Conservation (phyloP, 768 basidiomycete species). For the Pisolithus microcarpus region DNA sequence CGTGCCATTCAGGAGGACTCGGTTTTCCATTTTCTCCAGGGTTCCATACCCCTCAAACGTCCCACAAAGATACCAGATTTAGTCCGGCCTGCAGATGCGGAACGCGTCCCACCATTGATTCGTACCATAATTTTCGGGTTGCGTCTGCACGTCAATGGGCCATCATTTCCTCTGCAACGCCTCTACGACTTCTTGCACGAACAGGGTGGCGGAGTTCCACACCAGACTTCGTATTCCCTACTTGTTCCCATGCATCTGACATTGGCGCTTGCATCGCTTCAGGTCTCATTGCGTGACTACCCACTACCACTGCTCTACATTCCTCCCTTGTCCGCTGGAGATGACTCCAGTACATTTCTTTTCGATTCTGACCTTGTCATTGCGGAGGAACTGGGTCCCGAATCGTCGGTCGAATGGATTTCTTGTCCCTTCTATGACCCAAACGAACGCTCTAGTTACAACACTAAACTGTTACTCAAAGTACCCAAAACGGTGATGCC, state of each 20-base stretch:
- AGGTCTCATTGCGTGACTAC: constrained; percentile 74
- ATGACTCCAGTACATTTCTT: constrained; percentile 42
- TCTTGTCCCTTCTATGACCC: constrained; percentile 56
- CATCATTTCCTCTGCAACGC: constrained; percentile 49
- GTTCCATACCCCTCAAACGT: constrained; percentile 25
- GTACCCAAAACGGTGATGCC: constrained; percentile 94
- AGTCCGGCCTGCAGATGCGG: constrained; percentile 31
- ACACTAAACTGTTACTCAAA: constrained; percentile 46
- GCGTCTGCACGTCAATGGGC: constrained; percentile 45
- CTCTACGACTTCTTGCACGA: constrained; percentile 60
- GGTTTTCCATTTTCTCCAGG: constrained; percentile 40
- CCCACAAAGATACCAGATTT: constrained; percentile 36
- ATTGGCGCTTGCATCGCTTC: constrained; percentile 55
- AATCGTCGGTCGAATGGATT: constrained; percentile 64
- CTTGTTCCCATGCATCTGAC: constrained; percentile 77
- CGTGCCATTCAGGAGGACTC: constrained; percentile 43
- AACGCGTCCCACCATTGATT: constrained; percentile 57
- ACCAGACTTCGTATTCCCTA: constrained; percentile 65
- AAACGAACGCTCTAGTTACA: constrained; percentile 44
- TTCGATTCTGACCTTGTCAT: constrained; percentile 77
- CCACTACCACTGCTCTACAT: constrained; percentile 80
- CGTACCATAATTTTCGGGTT: constrained; percentile 58
- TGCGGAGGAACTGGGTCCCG: constrained; percentile 77
- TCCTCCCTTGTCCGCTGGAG: constrained; percentile 35
- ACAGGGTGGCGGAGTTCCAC: constrained; percentile 63